Conservation (phyloP, 371 early-diverging fungal genomes). For the Quaeritorhiza haematococci region DNA sequence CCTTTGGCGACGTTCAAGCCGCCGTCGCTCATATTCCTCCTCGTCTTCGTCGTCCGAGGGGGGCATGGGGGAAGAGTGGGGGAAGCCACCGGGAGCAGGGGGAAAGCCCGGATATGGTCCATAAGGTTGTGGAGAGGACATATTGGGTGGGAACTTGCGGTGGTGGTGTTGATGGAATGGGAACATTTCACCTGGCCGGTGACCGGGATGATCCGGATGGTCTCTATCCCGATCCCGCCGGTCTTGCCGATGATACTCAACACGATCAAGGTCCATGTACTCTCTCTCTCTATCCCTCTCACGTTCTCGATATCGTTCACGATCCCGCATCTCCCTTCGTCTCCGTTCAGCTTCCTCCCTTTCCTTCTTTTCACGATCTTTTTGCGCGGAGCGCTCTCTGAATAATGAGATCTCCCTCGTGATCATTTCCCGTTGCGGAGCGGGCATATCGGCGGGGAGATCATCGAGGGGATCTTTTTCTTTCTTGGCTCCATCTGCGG, state of each 20-base stretch:
- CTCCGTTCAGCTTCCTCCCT: constrained; percentile 29
- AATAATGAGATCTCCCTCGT: constrained; percentile 59
- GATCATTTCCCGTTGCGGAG: constrained; percentile 50
- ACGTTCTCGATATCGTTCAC: constrained; percentile 17
- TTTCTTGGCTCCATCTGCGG: constrained; percentile 9
- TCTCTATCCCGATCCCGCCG: constrained; percentile 10
- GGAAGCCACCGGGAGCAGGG: no score
- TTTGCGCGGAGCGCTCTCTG: constrained; percentile 54
- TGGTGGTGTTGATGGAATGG: constrained; percentile 47
- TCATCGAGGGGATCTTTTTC: constrained; percentile 40
- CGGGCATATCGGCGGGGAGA: constrained; percentile 38
- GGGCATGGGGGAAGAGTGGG: no score
- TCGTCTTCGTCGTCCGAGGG: constrained; percentile 54
- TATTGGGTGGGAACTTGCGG: no score
- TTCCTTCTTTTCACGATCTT: constrained; percentile 48
- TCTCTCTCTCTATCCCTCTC: constrained; percentile 19
- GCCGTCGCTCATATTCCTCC: constrained; percentile 35
- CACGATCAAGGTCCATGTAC: constrained; percentile 14
- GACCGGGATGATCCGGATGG: neutral
- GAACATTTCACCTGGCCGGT: neutral
- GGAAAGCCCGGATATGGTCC: no score
- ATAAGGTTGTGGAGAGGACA: no score
- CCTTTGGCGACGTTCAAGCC: neutral
- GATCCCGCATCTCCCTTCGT: constrained; percentile 19
- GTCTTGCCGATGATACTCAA: constrained; percentile 30